phyloP scores from a whole-genome alignment of 1,284 basidiomycete species.

The Fomitopsis schrenkii region DNA sequence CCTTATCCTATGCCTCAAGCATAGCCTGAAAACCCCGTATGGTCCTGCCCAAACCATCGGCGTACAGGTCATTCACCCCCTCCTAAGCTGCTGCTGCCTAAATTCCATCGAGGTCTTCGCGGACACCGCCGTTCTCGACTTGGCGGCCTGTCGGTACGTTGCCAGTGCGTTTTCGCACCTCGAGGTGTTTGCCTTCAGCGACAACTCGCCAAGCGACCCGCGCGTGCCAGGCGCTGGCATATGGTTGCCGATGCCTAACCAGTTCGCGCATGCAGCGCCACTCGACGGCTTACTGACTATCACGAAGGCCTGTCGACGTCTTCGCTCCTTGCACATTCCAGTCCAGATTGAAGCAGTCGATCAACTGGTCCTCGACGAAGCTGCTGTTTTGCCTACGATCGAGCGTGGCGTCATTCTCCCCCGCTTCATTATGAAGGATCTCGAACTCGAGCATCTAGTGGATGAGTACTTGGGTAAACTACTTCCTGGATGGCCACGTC shows the following conservation, averaged over 20 bases:
- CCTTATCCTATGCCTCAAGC: background rate
- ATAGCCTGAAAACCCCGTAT: no score
- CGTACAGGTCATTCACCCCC: background rate
- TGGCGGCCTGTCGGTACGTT: background rate
- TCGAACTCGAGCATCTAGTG: background rate
- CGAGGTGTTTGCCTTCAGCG: background rate
- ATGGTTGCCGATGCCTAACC: background rate
- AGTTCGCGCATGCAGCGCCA: background rate
- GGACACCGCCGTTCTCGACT: background rate
- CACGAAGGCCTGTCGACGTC: background rate
- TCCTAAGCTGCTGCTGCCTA: background rate
- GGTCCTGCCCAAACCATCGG: background rate
- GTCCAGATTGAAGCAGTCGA: background rate
- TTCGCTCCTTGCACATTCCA: background rate
- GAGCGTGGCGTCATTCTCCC: background rate
- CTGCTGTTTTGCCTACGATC: background rate
- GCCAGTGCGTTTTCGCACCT: background rate
- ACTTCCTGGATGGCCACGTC: background rate
- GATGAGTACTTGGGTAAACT: background rate
- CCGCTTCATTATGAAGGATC: background rate
- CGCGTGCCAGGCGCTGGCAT: background rate
- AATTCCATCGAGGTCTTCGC: background rate
- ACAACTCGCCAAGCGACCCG: background rate
- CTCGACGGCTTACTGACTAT: background rate
- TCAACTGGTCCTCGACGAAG: background rate